phyloP scores from a whole-genome alignment of 139 green algal species.

The Auxenochlorella pyrenoidosa region DNA sequence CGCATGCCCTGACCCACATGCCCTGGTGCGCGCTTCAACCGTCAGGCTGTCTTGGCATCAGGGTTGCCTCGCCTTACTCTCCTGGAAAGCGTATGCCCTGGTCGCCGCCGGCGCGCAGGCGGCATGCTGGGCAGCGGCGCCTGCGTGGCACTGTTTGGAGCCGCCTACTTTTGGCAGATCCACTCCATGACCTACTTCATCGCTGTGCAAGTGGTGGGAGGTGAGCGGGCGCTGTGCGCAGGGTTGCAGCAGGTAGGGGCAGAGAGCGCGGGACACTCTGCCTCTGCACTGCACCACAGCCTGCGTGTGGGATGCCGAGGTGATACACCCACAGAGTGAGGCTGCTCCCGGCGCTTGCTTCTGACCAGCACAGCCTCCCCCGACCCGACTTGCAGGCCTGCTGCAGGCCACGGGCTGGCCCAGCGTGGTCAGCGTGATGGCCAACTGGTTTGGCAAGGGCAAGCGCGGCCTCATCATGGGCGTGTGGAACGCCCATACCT shows the following conservation, averaged over 20 bases:
- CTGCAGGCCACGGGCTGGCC: conserved; percentile 96
- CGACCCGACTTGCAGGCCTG: conserved; percentile 79
- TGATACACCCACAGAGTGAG: no score
- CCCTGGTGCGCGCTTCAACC: no score
- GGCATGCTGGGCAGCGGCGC: conserved; percentile 90
- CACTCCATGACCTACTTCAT: conserved; percentile 89
- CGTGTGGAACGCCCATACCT: conserved; percentile 97
- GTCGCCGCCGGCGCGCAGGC: background rate
- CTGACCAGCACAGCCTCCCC: background rate
- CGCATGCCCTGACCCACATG: no score
- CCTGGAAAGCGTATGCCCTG: no score
- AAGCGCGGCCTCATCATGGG: conserved; percentile 95
- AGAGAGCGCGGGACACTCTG: background rate
- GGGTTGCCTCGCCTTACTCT: no score
- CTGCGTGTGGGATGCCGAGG: no score
- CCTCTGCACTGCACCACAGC: no score
- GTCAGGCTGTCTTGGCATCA: no score
- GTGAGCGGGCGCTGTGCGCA: background rate
- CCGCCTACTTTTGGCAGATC: conserved; percentile 88
- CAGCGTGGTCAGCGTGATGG: conserved; percentile 91
- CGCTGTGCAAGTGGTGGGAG: conserved; percentile 67
- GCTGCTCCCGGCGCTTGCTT: background rate
- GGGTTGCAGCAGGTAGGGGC: background rate
- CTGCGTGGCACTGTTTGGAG: conserved; percentile 81
- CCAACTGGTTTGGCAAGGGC: conserved; percentile 96